Conservation (phyloP, 768 basidiomycete genomes). For the Sistotremastrum niveocremeum region DNA sequence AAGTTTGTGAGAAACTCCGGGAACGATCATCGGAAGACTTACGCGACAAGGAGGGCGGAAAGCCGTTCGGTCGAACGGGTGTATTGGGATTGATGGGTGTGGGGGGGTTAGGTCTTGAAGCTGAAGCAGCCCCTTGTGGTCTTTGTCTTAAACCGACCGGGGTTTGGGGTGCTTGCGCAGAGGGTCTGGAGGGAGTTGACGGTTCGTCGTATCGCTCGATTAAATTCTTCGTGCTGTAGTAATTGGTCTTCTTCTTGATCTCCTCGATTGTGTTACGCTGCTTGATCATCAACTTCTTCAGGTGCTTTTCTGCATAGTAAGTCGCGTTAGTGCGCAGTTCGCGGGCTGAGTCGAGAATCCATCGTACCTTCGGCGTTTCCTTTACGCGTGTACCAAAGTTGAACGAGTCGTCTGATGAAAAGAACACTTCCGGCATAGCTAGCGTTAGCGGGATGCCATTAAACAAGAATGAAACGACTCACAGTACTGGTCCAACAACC, state of each 20-base stretch:
- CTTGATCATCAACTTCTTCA: slow-evolving; percentile 58
- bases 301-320: slow-evolving; percentile 52
- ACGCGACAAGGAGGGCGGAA: not conserved
- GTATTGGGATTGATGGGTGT: not conserved
- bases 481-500: slow-evolving; percentile 68
- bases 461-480: slow-evolving; percentile 19
- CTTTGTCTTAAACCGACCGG: slow-evolving; percentile 8
- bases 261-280: slow-evolving; percentile 85
- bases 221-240: slow-evolving; percentile 80
- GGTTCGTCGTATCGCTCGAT: slow-evolving; percentile 80
- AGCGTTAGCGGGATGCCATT: slow-evolving; percentile 1
- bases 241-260: slow-evolving; percentile 96
- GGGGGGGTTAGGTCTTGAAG: not conserved
- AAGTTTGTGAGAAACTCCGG: not conserved
- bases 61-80: not conserved
- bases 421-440: slow-evolving; percentile 15
- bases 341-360: not conserved
- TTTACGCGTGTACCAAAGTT: slow-evolving; percentile 71
- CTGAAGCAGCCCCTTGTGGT: not conserved
- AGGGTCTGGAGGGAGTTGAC: slow-evolving; percentile 15
- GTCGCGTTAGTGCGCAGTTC: not conserved
- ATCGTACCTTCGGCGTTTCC: slow-evolving; percentile 66
- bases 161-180: slow-evolving; percentile 8
- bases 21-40: not conserved
- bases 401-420: slow-evolving; percentile 67